Evolutionary conservation across 2,329 filamentous ascomycete genomes (phyloP), one percentile per base, ranked within the genome.

Genomic region (Fusarium tjaetaba): DNA sequence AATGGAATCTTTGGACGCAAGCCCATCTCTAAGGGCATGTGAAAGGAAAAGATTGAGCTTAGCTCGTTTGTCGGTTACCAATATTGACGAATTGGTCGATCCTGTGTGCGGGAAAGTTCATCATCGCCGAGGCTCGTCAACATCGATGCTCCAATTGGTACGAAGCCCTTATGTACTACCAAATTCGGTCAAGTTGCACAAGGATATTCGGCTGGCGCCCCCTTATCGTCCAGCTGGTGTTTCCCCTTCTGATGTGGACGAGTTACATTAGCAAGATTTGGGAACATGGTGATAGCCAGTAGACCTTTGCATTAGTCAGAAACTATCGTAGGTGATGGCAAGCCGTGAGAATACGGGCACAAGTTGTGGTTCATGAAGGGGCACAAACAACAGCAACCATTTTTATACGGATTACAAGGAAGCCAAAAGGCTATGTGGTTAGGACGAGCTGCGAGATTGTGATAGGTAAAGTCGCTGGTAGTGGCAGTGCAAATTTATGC

Each of bases 171-270:
- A 72, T 15, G 62, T 72, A 28, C 61, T 63, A 11, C 73, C 74
- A 28, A 68, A 76, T 38, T 42, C 62, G 22, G 48, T 58, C 67
- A 77, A 70, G 30, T 34, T 73, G 34, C 69, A 70, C 45, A 68
- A 70, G n/a, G 76, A 76, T 13, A 73, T 76, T 53, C 79, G 80
- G 14, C 71, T 81, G 20, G 77, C 72, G 5, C 61, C 70, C 7
- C 70, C 72, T 24, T 78, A 76, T 59, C 79, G 76, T 15, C 80
- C 79, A 18, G 26, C 53, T n/a, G 70, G 73, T 3, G 46, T 72
- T 22, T 67, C 68, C 18, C 72, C 76, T 11, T 72, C 79, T 66
- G 80, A 82, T 24, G 64, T 77, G 26, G 82, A 84, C 45, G 82
- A 84, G 70, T 69, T 84, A 48, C 80, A 81, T 63, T 82, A 70